Evolutionary conservation across 495 filamentous ascomycete species (phyloP), one percentile per base, ranked within the genome.

Genomic region (Podospora appendiculata): DNA sequence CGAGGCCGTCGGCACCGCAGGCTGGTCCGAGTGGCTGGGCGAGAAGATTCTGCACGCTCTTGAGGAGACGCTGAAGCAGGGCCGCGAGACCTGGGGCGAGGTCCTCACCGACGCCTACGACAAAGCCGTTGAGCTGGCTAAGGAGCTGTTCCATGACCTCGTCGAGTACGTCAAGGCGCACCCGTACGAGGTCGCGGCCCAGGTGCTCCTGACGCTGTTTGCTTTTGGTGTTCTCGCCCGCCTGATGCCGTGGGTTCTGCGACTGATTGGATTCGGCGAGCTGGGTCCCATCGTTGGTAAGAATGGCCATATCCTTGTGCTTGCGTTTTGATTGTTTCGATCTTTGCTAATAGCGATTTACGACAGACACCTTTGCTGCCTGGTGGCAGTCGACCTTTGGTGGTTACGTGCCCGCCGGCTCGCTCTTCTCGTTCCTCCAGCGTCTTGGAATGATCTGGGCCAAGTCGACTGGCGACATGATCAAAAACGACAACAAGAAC

Each of bases 381-480:
- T 55, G 54, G 58, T 57, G 43, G 33, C 51, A 57, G 54, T n/a
- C 44, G 16, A 39, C 34, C 14, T 60, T 57, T 50, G n/a, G 69
- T 10, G 74, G 76, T 3, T 65, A 70, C 55, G 76, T 80, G 39
- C 71, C 72, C 0, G 72, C 70, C 56, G 58, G 60, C 0, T 70
- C 70, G 6, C 59, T 80, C n/a, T 79, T 81, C 55, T 61, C 70
- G 0, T 81, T 63, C 50, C 67, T 81, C 14, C 78, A 81, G 66
- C 58, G 72, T 9, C 57, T 80, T 55, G 76, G 77, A 1, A 79
- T 79, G 75, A 62, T 33, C 11, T 42, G 41, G 38, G 3, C 25
- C 25, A 25, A 25, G 25, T 25, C 25, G 5, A 25, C 25, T 5
- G 25, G 25, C 25, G 25, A 25, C 25, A 25, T 2, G 2, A 25